Evolutionary conservation across 1,284 basidiomycete genomes (phyloP), one percentile per base, ranked within the genome.

Genomic region (Lignosus rhinocerotis): DNA sequence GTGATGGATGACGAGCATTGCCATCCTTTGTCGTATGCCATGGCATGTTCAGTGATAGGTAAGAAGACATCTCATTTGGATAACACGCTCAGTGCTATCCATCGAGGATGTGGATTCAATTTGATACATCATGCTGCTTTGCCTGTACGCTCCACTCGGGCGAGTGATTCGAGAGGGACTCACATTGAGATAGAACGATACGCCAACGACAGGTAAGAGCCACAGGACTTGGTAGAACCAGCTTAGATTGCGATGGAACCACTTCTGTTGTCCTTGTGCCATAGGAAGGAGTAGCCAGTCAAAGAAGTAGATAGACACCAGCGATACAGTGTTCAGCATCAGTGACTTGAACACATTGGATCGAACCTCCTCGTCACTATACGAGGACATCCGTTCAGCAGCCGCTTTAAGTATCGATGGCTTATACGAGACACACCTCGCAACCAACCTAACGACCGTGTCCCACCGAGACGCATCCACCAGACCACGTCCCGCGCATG

Each of bases 131-230:
- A 56, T 61, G 44, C 38, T 17, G 25, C 25, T 31, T 14, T 17
- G 21, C 19, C 14, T 34, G 16, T 47, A 19, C 3, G n/a, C 6
- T 46, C n/a, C 9, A n/a, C 31, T 33, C 19, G 21, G 16, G 16
- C 42, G 21, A 19, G 11, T 25, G 48, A 36, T 9, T 36, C n/a
- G 42, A 55, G 48, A 33, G 47, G 17, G 38, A 77, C 87, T 71
- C 65, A 91, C 89, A 67, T 92, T 92, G 50, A 92, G 76, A 71
- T 91, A 92, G 56, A 92, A 80, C 6, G 89, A 90, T 19, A 75
- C 72, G 6, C 86, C 85, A 5, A 91, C 78, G 51, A 92, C 80
- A 1, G 91, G 90, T 30, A 90, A 72, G 6, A 93, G 73, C 90
- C 91, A 93, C 41, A 93, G 72, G 2, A 83, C 74, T 65, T 84